Evolutionary conservation across 371 early-diverging fungal species (phyloP).

Genomic region (Mucor velutinosus): DNA sequence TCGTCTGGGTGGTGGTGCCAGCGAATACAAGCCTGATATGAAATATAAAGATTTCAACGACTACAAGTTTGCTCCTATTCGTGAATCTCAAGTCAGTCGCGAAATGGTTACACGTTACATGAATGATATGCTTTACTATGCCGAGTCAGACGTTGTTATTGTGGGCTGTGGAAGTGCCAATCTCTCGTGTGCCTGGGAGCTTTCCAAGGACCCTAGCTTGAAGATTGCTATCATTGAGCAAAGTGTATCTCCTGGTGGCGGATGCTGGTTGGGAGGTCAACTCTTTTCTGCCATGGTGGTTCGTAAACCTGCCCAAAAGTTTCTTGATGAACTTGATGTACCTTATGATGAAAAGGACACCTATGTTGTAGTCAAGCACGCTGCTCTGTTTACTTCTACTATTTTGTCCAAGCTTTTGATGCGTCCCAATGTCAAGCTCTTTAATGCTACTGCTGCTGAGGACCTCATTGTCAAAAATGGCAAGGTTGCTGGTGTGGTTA

Average conservation of each 20-base stretch:
- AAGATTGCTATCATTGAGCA: constrained; percentile 72
- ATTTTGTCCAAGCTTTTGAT: constrained; percentile 68
- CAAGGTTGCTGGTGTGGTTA: constrained; percentile 65
- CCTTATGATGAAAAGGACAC: constrained; percentile 77
- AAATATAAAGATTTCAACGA: constrained; percentile 31
- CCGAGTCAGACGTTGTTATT: constrained; percentile 75
- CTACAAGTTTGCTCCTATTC: constrained; percentile 61
- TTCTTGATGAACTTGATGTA: constrained; percentile 66
- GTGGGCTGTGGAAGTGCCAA: constrained; percentile 73
- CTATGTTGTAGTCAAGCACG: constrained; percentile 75
- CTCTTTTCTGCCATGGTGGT: constrained; percentile 71
- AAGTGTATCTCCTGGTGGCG: constrained; percentile 70
- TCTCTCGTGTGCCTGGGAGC: constrained; percentile 68
- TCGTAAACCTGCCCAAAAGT: constrained; percentile 72
- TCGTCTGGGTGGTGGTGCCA: constrained; percentile 35
- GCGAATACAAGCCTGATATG: constrained; percentile 23
- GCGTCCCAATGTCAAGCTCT: constrained; percentile 74
- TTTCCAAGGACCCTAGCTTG: constrained; percentile 69
- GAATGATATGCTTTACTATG: constrained; percentile 64
- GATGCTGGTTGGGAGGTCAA: constrained; percentile 82
- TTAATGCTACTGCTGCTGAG: constrained; percentile 78
- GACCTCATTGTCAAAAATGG: constrained; percentile 70
- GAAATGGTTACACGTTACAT: constrained; percentile 76
- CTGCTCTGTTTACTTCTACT: constrained; percentile 78
- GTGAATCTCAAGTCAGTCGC: constrained; percentile 70